A percentile compares a stretch with the other conserved stretches of the same genome.
phyloP scores from a whole-genome alignment of 1,284 basidiomycete genomes.

The Sporisorium scitamineum region DNA sequence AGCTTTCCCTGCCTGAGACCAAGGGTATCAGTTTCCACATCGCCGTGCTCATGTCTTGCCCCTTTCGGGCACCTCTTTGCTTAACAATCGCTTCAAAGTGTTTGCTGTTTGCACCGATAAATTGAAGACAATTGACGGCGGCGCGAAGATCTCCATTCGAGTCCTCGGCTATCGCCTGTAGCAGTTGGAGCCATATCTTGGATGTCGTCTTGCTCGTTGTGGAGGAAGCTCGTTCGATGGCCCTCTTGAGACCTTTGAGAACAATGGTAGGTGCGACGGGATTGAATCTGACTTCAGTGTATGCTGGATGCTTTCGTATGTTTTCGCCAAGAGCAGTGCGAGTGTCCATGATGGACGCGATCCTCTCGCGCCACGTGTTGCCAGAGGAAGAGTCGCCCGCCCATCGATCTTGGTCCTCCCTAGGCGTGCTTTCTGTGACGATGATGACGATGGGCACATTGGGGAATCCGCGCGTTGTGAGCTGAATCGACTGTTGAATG shows the following conservation, averaged over 20 bases:
- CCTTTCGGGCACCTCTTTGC: neutral
- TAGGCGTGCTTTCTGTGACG: conserved; percentile 78
- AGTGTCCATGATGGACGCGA: conserved; percentile 73
- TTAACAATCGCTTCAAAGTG: conserved; percentile 12
- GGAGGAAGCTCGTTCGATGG: conserved; percentile 3
- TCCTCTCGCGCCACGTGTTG: conserved; percentile 70
- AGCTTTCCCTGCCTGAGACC: conserved; percentile 77
- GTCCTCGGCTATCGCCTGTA: conserved; percentile 75
- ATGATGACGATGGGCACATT: conserved; percentile 81
- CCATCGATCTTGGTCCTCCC: conserved; percentile 72
- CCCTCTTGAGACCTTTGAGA: conserved; percentile 78
- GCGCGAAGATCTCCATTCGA: conserved; percentile 90
- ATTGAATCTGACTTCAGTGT: conserved; percentile 86
- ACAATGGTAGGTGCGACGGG: conserved; percentile 88
- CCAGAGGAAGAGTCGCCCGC: conserved; percentile 72
- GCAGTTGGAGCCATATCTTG: conserved; percentile 20
- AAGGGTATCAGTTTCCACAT: conserved; percentile 25
- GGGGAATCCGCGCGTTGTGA: conserved; percentile 14
- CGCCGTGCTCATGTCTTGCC: neutral
- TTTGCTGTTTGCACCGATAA: conserved; percentile 71
- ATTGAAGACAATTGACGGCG: conserved; percentile 91
- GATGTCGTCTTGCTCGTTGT: neutral
- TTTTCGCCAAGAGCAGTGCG: conserved; percentile 77
- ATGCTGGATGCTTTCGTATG: conserved; percentile 76
- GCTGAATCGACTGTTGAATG: conserved; percentile 23